Conservation (phyloP, 306 rosid species). For the Dryas octopetala region DNA sequence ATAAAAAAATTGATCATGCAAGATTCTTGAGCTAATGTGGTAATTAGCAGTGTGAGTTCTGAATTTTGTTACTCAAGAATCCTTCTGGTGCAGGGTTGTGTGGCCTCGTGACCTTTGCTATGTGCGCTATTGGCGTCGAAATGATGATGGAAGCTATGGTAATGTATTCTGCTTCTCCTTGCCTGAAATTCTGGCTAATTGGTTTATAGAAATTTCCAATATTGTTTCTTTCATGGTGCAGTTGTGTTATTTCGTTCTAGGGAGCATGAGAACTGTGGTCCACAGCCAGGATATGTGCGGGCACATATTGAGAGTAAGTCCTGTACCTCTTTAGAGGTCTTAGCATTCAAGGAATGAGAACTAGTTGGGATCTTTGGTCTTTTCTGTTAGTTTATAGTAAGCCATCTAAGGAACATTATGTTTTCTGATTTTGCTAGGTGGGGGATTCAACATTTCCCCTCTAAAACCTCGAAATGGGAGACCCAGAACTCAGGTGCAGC, state of each 20-base stretch:
- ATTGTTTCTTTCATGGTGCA: conserved; percentile 47
- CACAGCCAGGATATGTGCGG: conserved; percentile 94
- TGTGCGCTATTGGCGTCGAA: conserved; percentile 98
- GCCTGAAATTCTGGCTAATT: conserved; percentile 10
- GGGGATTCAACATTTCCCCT: conserved; percentile 94
- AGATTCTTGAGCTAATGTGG: not conserved
- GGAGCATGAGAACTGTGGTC: conserved; percentile 92
- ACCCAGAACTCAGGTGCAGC: conserved; percentile 97
- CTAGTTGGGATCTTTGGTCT: conserved; percentile 19
- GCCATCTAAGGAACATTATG: conserved; percentile 18
- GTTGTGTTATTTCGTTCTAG: conserved; percentile 95
- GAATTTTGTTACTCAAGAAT: not conserved
- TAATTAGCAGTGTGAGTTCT: not conserved
- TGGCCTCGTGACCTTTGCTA: conserved; percentile 99
- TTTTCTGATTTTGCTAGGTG: conserved; percentile 56
- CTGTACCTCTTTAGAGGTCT: conserved; percentile 7
- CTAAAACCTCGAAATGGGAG: conserved; percentile 89
- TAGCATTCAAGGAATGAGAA: conserved; percentile 25
- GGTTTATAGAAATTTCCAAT: conserved; percentile 5
- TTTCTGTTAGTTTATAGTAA: not conserved
- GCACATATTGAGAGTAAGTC: conserved; percentile 96
- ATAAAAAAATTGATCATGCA: not conserved
- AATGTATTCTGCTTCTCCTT: conserved; percentile 22
- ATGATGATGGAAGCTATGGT: conserved; percentile 99
- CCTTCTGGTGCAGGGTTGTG: conserved; percentile 63